phyloP scores from a whole-genome alignment of 345 rosid genomes.

The Citrus reticulata region DNA sequence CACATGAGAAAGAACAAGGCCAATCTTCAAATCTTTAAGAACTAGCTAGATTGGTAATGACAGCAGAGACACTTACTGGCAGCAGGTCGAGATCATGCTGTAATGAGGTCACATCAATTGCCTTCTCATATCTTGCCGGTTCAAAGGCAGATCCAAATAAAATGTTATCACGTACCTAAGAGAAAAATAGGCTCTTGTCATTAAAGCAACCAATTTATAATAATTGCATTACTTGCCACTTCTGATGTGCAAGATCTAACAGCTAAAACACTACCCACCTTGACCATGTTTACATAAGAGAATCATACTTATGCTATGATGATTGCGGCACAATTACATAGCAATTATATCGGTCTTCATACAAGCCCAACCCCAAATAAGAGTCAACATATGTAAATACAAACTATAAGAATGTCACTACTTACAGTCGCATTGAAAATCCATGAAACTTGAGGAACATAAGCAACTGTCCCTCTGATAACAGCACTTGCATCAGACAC shows the following conservation, averaged over 20 bases:
- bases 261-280: neutral
- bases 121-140: constrained; percentile 65
- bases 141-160: constrained; percentile 89
- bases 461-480: constrained; percentile 83
- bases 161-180: constrained; percentile 91
- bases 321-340: neutral
- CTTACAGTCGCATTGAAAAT: constrained; percentile 98
- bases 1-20: neutral
- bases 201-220: constrained; percentile 11
- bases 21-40: constrained; percentile 13
- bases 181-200: neutral
- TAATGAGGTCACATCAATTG: constrained; percentile 86
- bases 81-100: constrained; percentile 90
- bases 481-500: constrained; percentile 56
- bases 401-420: constrained; percentile 10
- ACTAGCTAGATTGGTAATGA: neutral
- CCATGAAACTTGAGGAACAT: constrained; percentile 99
- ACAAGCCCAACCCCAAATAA: neutral
- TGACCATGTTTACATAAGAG: neutral
- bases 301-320: neutral
- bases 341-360: neutral
- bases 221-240: neutral
- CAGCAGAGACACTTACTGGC: constrained; percentile 58
- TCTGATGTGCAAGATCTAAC: neutral
- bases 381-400: neutral